A percentile compares a stretch with the other conserved stretches of the same genome.
Evolutionary conservation across 768 basidiomycete genomes (phyloP).

Genomic region (Roridomyces roridus): DNA sequence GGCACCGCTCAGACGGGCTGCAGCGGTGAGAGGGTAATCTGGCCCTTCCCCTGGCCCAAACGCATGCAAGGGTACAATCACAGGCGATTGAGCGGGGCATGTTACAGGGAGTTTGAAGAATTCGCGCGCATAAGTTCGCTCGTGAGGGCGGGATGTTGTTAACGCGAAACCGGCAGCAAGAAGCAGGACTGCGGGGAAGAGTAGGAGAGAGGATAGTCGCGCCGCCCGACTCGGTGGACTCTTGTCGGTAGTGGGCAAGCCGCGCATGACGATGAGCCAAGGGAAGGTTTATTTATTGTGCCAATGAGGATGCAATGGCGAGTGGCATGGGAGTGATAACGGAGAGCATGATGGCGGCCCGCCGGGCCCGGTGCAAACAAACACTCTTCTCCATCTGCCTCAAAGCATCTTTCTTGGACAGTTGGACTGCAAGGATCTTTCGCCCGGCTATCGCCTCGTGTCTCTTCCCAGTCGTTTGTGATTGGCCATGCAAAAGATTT

Average conservation of each 20-base stretch:
- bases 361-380: too few relatives aligned
- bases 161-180: neutral
- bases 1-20: constrained; percentile 33
- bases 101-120: constrained; percentile 12
- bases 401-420: constrained; percentile 9
- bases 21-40: constrained; percentile 10
- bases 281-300: too few relatives aligned
- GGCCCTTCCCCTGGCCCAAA: constrained; percentile 5
- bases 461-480: too few relatives aligned
- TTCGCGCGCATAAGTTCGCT: neutral
- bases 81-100: constrained; percentile 11
- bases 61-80: constrained; percentile 1
- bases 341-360: too few relatives aligned
- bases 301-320: too few relatives aligned
- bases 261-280: neutral
- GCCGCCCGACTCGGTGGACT: neutral
- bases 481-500: too few relatives aligned
- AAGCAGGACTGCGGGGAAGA: neutral
- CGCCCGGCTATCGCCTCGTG: too few relatives aligned
- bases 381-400: neutral
- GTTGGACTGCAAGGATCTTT: too few relatives aligned
- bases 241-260: neutral
- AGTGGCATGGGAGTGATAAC: too few relatives aligned
- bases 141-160: neutral
- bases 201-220: neutral